These are phyloP conservation scores for Barnettozyma hawaiiensis DNA, from an alignment of 1,139 yeast species.

Conservation along the genomic window DNA sequence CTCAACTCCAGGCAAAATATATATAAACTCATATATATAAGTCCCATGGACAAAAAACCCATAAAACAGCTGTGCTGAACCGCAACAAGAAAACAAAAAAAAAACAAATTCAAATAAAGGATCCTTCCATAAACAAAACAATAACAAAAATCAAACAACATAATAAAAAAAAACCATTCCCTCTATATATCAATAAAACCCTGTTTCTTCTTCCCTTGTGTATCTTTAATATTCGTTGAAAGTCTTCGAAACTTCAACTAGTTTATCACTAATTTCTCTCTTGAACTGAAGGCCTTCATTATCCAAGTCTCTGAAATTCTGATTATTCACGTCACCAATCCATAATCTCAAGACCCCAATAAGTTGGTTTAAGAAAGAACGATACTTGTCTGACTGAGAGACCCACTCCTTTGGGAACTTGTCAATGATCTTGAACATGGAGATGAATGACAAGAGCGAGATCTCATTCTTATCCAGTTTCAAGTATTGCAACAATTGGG, in stretches of 20 bases:
- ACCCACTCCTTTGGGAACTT: conserved; percentile 25
- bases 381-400: conserved; percentile 12
- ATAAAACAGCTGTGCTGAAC: too few species aligned
- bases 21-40: background rate
- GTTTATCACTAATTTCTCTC: conserved; percentile 25
- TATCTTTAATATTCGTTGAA: conserved; percentile 18
- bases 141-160: too few species aligned
- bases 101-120: background rate
- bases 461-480: conserved; percentile 17
- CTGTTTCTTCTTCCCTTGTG: background rate
- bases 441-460: conserved; percentile 23
- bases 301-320: conserved; percentile 19
- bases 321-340: conserved; percentile 23
- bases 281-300: conserved; percentile 21
- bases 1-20: background rate
- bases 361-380: conserved; percentile 15
- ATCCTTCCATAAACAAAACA: background rate
- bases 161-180: conserved; percentile 1
- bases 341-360: conserved; percentile 23
- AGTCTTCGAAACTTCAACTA: conserved; percentile 21
- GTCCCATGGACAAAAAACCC: background rate
- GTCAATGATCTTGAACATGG: conserved; percentile 23
- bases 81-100: background rate
- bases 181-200: background rate
- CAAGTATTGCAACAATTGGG: conserved; percentile 17